A percentile compares a stretch with the other conserved stretches of the same genome.
phyloP scores from a whole-genome alignment of 306 rosid species.

The Leucaena leucocephala region DNA sequence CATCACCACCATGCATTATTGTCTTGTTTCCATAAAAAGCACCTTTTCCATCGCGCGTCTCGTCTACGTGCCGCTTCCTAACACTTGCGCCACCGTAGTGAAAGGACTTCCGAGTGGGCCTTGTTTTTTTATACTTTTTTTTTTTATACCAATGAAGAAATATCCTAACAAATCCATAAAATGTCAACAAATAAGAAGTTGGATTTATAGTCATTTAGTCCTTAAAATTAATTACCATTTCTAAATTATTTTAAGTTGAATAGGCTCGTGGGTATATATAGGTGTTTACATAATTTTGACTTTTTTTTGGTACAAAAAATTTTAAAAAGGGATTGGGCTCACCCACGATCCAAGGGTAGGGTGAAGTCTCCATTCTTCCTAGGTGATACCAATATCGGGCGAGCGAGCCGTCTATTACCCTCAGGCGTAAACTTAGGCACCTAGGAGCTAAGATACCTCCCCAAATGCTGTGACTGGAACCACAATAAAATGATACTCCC shows the following conservation, averaged over 20 bases:
- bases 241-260: no score
- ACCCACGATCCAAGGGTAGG: no score
- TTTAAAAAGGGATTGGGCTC: no score
- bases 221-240: background rate
- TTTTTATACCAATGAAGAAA: constrained; percentile 38
- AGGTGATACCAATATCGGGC: no score
- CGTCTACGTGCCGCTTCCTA: constrained; percentile 41
- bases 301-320: no score
- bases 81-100: constrained; percentile 45
- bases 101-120: constrained; percentile 42
- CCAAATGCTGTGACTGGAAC: no score
- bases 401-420: no score
- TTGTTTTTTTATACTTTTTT: constrained; percentile 35
- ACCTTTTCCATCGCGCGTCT: constrained; percentile 11
- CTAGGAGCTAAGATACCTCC: no score
- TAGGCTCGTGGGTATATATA: background rate
- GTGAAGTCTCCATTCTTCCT: no score
- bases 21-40: constrained; percentile 26
- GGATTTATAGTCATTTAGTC: background rate
- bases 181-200: background rate
- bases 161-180: constrained; percentile 38
- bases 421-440: no score
- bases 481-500: no score
- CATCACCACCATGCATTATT: background rate
- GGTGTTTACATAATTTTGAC: background rate